Percentiles rank a stretch among this genome's conserved stretches.
Evolutionary conservation across 768 basidiomycete species (phyloP).

Genomic region (Kwoniella europaea): DNA sequence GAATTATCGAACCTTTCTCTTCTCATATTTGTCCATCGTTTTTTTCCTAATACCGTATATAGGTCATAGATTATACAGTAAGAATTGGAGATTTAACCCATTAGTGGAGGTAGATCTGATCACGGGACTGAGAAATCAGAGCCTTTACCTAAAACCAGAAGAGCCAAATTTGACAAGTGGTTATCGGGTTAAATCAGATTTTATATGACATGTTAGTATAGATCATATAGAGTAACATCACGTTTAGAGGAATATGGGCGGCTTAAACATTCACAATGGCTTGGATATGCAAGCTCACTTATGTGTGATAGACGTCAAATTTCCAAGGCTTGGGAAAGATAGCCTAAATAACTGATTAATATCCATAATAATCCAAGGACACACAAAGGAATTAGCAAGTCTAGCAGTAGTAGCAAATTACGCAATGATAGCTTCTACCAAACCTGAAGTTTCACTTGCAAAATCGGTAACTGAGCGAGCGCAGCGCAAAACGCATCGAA

Average conservation of each 20-base stretch:
- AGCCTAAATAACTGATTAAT: not conserved
- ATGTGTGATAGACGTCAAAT: too few relatives aligned
- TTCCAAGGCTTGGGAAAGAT: not conserved
- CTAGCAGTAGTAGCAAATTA: not conserved
- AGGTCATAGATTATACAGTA: too few relatives aligned
- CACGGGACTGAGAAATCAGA: too few relatives aligned
- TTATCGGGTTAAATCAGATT: not conserved
- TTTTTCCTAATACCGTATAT: too few relatives aligned
- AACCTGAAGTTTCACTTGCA: slow-evolving; percentile 16
- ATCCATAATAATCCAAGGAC: not conserved
- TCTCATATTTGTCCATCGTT: too few relatives aligned
- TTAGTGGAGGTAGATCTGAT: too few relatives aligned
- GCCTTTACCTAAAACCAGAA: too few relatives aligned
- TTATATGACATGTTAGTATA: too few relatives aligned
- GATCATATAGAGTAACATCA: not conserved
- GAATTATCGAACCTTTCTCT: too few relatives aligned
- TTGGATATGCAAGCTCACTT: too few relatives aligned
- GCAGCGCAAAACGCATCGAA: not conserved
- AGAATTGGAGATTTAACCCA: too few relatives aligned
- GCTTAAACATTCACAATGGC: not conserved
- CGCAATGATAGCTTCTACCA: slow-evolving; percentile 24
- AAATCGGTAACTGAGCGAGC: slow-evolving; percentile 16
- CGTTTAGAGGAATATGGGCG: not conserved
- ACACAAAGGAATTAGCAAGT: not conserved
- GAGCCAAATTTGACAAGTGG: not conserved